Conservation (phyloP, 208 protist genomes). For the Crithidia mellificae region DNA sequence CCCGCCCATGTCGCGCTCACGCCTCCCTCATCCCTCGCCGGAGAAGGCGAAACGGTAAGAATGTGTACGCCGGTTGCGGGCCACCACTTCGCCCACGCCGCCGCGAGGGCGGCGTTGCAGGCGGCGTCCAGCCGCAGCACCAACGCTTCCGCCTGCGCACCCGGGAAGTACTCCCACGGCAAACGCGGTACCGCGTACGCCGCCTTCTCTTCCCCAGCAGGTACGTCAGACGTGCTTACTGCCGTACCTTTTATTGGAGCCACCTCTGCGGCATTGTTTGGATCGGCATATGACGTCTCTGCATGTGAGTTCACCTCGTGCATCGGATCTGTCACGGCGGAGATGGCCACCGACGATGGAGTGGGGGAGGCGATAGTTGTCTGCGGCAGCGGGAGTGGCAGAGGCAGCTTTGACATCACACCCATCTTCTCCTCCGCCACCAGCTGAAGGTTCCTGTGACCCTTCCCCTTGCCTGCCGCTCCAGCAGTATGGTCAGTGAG, state of each 20-base stretch:
- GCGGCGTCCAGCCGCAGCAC: constrained; percentile 9
- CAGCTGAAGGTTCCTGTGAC: background rate
- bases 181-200: background rate
- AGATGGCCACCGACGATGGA: background rate
- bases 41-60: too few species aligned
- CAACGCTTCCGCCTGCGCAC: constrained; percentile 1
- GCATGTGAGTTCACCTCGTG: too few species aligned
- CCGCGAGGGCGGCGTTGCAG: background rate
- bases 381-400: background rate
- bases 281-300: background rate
- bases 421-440: background rate
- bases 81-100: constrained; percentile 5
- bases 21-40: too few species aligned
- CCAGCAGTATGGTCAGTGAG: too few species aligned
- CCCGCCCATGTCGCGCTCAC: background rate
- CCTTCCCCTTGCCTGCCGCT: background rate
- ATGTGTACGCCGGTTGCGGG: background rate
- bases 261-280: too few species aligned
- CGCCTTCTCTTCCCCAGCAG: background rate
- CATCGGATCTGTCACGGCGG: too few species aligned
- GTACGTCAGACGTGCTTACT: background rate
- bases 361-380: too few species aligned
- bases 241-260: background rate
- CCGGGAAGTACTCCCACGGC: constrained; percentile 23
- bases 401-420: background rate